Base-by-base conservation (phyloP, 1,284 basidiomycete species). In the Fomitopsis palustris region DNA sequence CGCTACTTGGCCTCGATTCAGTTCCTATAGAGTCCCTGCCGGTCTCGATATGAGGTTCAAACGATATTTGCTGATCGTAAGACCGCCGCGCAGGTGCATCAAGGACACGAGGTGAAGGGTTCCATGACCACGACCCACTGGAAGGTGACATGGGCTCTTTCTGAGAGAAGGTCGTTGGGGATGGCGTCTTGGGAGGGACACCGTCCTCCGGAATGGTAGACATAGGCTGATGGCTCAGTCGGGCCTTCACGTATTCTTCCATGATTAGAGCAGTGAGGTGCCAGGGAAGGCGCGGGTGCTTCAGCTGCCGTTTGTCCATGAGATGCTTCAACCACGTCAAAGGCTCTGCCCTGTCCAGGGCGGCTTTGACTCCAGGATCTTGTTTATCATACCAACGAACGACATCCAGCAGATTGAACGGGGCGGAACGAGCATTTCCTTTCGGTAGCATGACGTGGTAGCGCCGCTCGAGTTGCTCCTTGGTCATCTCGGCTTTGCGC, bases 261-360 rank as follows among this genome's bases (percentile, higher is more conserved):
- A 86, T 77, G 12, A 88, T 81, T 53, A 86, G 72, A 1, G 89
- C 88, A 16, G 88, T 83, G 43, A 90, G 65, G 68, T 85, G 77
- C 85, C 87, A 86, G 10, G 80, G 79, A 39, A 79, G 75, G 39
- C 80, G 77, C 39, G 64, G 62, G 27, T 64, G 62, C 45, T 63
- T 72, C 43, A 66, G 70, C 38, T 72, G 69, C 27, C 72, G 73
- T 61, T 77, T 82, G 51, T 84, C 81, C 56, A 83, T 65, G 16
- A 81, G 74, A 68, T 90, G 85, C 65, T 84, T 87, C 29, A 89
- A 70, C 89, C 87, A 91, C 5, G 84, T 84, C 55, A 87, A 75
- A 14, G 88, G 87, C 66, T 91, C 88, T 1, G 79, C 77, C 55
- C 79, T 79, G 59, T 85, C 84, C 23, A 91, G 68, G 35, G 81